Evolutionary conservation across 768 basidiomycete species (phyloP).

Genomic region (Tylopilus subfusipes): DNA sequence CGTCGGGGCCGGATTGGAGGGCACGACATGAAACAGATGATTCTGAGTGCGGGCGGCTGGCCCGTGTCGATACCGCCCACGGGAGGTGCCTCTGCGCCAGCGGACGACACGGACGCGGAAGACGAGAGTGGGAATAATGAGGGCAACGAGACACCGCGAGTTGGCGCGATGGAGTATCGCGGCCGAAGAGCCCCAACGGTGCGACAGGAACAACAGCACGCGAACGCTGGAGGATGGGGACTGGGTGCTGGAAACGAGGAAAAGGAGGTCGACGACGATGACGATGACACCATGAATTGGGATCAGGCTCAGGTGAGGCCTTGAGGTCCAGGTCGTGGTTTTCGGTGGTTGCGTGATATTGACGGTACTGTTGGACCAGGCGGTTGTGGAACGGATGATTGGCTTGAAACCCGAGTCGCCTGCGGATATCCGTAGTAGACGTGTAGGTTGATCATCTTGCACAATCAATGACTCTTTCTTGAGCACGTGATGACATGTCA

Average conservation of each 20-base stretch:
- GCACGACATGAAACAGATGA: constrained; percentile 27
- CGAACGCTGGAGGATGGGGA: constrained; percentile 73
- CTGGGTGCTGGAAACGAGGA: constrained; percentile 60
- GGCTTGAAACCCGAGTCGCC: constrained; percentile 41
- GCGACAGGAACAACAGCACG: constrained; percentile 37
- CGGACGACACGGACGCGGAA: constrained; percentile 31
- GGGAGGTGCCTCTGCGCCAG: constrained; percentile 4
- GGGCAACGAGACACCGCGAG: constrained; percentile 55
- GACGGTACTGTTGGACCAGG: constrained; percentile 33
- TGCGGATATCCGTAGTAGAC: constrained; percentile 25
- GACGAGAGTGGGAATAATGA: constrained; percentile 39
- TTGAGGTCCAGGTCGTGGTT: constrained; percentile 17
- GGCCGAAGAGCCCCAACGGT: constrained; percentile 13
- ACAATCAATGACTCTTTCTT: constrained; percentile 1
- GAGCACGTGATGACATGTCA: constrained; percentile 12
- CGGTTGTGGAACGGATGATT: constrained; percentile 56
- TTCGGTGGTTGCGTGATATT: neutral
- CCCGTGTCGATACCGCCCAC: neutral
- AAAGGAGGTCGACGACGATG: constrained; percentile 62
- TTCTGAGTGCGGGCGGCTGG: constrained; percentile 23
- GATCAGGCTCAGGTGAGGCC: constrained; percentile 61
- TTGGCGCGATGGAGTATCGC: constrained; percentile 42
- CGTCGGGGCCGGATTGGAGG: constrained; percentile 70
- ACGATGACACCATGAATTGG: constrained; percentile 62
- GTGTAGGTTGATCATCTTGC: constrained; percentile 15